phyloP scores from a whole-genome alignment of 768 basidiomycete genomes.

The Nidularia pulvinata region DNA sequence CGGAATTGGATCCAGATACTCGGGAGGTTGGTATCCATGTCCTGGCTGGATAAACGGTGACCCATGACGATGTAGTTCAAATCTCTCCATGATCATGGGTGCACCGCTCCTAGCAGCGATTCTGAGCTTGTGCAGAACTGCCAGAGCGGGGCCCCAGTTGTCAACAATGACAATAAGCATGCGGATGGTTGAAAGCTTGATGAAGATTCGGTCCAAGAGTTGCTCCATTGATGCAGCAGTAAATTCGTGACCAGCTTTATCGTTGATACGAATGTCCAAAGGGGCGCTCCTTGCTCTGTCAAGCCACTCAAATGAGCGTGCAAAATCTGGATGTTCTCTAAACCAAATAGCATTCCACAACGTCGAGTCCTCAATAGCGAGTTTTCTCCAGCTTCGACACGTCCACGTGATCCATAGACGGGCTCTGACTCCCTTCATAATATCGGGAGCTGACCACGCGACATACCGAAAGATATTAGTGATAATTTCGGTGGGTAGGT shows the following conservation, averaged over 20 bases:
- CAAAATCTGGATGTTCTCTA: conserved; percentile 45
- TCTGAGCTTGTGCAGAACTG: conserved; percentile 48
- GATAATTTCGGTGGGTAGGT: conserved; percentile 68
- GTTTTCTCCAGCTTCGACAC: conserved; percentile 53
- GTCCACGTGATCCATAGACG: conserved; percentile 59
- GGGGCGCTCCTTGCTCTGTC: conserved; percentile 52
- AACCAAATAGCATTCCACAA: conserved; percentile 73
- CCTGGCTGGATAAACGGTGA: conserved; percentile 44
- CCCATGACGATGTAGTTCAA: conserved; percentile 66
- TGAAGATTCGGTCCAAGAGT: conserved; percentile 50
- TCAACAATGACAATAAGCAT: conserved; percentile 58
- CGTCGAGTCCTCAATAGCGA: conserved; percentile 45
- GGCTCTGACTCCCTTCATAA: conserved; percentile 25
- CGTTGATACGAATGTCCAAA: conserved; percentile 65
- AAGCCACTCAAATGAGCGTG: conserved; percentile 55
- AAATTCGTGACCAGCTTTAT: conserved; percentile 26
- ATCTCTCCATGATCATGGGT: conserved; percentile 49
- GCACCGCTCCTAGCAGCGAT: conserved; percentile 24
- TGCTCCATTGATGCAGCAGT: conserved; percentile 38
- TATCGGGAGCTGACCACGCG: conserved; percentile 46
- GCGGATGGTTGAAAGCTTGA: conserved; percentile 56
- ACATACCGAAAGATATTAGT: conserved; percentile 62
- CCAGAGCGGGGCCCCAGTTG: conserved; percentile 51
- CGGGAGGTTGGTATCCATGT: conserved; percentile 29
- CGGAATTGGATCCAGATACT: conserved; percentile 27